Percentiles rank a stretch among this genome's conserved stretches.
Conservation (phyloP, 1,284 basidiomycete species). For the Veloboletus limbatus region DNA sequence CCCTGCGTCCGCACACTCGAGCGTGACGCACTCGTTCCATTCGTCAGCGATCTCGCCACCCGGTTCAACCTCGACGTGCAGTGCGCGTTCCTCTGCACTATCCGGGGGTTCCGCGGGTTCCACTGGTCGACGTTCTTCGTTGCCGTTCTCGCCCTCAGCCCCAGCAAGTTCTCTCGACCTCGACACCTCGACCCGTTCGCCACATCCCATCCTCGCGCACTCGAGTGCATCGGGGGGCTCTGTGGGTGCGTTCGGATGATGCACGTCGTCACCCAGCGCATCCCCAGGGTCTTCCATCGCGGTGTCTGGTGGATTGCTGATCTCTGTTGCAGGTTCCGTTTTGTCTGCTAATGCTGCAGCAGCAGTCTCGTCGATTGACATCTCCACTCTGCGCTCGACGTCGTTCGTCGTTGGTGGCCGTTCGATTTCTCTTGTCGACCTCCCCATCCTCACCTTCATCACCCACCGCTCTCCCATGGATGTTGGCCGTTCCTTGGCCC, state of each 20-base stretch:
- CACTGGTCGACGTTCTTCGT: too few relatives aligned
- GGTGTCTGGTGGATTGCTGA: not conserved
- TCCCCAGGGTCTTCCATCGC: not conserved
- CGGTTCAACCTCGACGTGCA: not conserved
- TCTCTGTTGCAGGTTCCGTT: too few relatives aligned
- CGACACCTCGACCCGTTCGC: constrained; percentile 14
- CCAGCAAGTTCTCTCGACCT: not conserved
- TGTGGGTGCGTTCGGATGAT: not conserved
- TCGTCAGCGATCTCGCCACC: not conserved
- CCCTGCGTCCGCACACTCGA: not conserved
- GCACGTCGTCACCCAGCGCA: not conserved
- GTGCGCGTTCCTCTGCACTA: not conserved
- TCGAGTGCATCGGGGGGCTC: not conserved
- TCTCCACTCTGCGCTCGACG: too few relatives aligned
- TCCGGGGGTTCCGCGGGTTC: too few relatives aligned
- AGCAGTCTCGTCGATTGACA: too few relatives aligned
- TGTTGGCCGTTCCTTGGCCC: too few relatives aligned
- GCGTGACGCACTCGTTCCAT: not conserved
- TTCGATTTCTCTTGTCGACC: too few relatives aligned
- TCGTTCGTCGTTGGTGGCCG: too few relatives aligned
- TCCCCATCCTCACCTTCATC: too few relatives aligned
- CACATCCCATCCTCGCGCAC: not conserved
- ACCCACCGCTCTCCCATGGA: too few relatives aligned
- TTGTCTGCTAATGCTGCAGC: too few relatives aligned
- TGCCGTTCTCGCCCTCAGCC: too few relatives aligned